phyloP scores from a whole-genome alignment of 169 alveolate genomes.

The Plasmodium vinckei region DNA sequence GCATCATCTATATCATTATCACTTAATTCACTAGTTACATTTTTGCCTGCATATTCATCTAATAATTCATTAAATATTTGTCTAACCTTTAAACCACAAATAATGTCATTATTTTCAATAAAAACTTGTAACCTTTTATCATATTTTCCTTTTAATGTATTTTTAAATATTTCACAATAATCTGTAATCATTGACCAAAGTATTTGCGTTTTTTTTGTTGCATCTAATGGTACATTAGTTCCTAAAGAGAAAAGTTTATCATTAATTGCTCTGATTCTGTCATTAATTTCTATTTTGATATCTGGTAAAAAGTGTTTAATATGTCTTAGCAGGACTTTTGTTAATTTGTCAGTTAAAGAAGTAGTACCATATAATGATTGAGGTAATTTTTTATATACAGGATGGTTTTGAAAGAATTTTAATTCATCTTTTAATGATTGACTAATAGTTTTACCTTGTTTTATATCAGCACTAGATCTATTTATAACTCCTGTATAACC shows the following conservation, averaged over 20 bases:
- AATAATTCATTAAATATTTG: slow-evolving; percentile 92
- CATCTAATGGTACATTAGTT: slow-evolving; percentile 93
- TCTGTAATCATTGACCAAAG: slow-evolving; percentile 99
- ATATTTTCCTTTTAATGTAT: slow-evolving; percentile 95
- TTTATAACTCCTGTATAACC: slow-evolving; percentile 98
- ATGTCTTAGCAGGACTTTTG: slow-evolving; percentile 96
- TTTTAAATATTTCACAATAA: slow-evolving; percentile 95
- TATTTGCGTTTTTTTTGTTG: slow-evolving; percentile 93
- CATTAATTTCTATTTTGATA: slow-evolving; percentile 91
- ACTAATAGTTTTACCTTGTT: slow-evolving; percentile 91
- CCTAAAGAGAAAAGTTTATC: slow-evolving; percentile 92
- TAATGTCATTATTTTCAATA: slow-evolving; percentile 85
- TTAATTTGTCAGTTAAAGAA: slow-evolving; percentile 94
- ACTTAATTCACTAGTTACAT: slow-evolving; percentile 89
- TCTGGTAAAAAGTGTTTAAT: slow-evolving; percentile 97
- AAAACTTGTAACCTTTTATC: slow-evolving; percentile 91
- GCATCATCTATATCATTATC: slow-evolving; percentile 97
- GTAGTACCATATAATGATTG: slow-evolving; percentile 96
- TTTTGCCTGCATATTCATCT: slow-evolving; percentile 89
- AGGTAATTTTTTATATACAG: slow-evolving; percentile 94
- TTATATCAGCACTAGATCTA: slow-evolving; percentile 94
- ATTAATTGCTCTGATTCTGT: slow-evolving; percentile 82
- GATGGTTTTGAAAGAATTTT: slow-evolving; percentile 93
- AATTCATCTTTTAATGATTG: slow-evolving; percentile 94
- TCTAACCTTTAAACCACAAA: slow-evolving; percentile 92